Evolutionary conservation across 1,284 basidiomycete species (phyloP), one percentile per base, ranked within the genome.

Genomic region (Rhodofomes roseus): DNA sequence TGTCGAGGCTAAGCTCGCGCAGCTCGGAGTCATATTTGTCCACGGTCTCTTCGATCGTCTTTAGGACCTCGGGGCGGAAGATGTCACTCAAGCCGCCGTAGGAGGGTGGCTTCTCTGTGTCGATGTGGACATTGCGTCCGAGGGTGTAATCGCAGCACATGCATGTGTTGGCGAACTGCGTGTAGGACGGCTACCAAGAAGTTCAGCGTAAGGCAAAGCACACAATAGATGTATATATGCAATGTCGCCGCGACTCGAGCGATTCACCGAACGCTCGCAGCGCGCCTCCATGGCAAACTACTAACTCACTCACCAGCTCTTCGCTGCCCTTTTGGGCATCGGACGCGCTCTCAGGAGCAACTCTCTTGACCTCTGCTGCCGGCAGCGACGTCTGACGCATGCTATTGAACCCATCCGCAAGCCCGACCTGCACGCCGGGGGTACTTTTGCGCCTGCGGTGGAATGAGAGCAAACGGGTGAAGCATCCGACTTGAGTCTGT

Each of bases 1-100:
- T 90, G 66, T 87, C 83, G 27, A 90, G 70, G 68, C 86, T 91
- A 20, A 92, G 73, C 50, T 71, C 71, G 53, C 86, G 76, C 59
- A 92, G 73, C 56, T 85, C 81, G 0, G 70, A 70, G 58, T 82
- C 78, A n/a, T 87, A 72, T 11, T 70, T 75, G 56, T 84, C 79
- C 44, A 92, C 78, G 53, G 76, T 80, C 20, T 72, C 70, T 58
- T 86, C 84, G 56, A 90, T 86, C 1, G 81, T 81, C 57, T 82
- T 70, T 27, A 86, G 71, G 4, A 79, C 68, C 16, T 79, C 77
- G 0, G 76, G 69, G 27, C 58, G 56, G 50, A 67, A 68, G 8
- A 65, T 25, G 1, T 54, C 61, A 3, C 43, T 56, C 3, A 58
- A 53, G 11, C 51, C 43, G 16, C 34, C 31, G 43, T 69, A 69